Evolutionary conservation across 2,329 filamentous ascomycete species (phyloP).

Genomic region (Aspergillus fischeri): DNA sequence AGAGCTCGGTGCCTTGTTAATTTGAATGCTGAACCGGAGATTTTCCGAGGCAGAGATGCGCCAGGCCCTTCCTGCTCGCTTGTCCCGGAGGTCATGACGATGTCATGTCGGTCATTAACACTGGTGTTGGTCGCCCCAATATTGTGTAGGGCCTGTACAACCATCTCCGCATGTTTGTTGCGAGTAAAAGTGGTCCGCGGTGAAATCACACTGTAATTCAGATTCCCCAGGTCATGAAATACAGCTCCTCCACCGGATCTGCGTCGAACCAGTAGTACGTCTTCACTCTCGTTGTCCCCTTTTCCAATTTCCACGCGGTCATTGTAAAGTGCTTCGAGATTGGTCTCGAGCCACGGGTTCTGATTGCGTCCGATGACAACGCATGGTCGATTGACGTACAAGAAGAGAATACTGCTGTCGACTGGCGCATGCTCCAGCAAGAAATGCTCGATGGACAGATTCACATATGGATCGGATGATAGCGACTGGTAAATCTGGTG

Average conservation of each 20-base stretch:
- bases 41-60: slow-evolving; percentile 58
- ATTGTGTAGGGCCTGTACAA: slow-evolving; percentile 70
- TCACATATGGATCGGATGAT: slow-evolving; percentile 73
- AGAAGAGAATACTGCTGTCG: slow-evolving; percentile 72
- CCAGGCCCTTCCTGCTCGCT: slow-evolving; percentile 14
- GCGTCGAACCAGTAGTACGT: slow-evolving; percentile 68
- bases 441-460: slow-evolving; percentile 90
- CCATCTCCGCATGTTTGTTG: slow-evolving; percentile 86
- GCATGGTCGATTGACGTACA: slow-evolving; percentile 84
- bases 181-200: slow-evolving; percentile 73
- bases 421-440: slow-evolving; percentile 70
- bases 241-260: slow-evolving; percentile 88
- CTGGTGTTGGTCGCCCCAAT: slow-evolving; percentile 50
- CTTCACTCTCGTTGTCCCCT: slow-evolving; percentile 22
- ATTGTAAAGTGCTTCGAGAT: slow-evolving; percentile 60
- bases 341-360: slow-evolving; percentile 93
- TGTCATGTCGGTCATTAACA: slow-evolving; percentile 91
- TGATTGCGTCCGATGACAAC: slow-evolving; percentile 94
- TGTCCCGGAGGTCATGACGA: slow-evolving; percentile 62
- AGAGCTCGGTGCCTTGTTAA: slow-evolving; percentile 74
- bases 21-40: slow-evolving; percentile 95
- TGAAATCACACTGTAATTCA: slow-evolving; percentile 91
- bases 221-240: slow-evolving; percentile 88
- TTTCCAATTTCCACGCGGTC: slow-evolving; percentile 19
- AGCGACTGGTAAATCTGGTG: slow-evolving; percentile 68